Evolutionary conservation across 2,329 filamentous ascomycete species (phyloP), one percentile per base, ranked within the genome.

Genomic region (Triangularia verruculosa): DNA sequence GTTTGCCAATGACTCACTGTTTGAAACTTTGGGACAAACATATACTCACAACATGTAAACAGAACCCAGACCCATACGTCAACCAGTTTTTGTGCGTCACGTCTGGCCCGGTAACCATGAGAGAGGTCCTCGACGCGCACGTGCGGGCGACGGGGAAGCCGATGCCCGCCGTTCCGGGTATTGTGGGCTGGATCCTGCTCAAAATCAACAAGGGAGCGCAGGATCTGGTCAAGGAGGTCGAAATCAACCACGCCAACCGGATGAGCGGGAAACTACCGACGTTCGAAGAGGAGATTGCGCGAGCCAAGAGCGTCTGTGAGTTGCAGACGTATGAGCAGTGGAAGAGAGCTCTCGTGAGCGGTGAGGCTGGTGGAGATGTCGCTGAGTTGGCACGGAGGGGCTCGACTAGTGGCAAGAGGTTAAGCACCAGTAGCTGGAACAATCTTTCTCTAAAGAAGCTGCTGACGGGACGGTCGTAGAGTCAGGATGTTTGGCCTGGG

Each of bases 31-130:
- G 13, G 34, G 24, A 8, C 13, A 3, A 13, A 7, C 22, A 30
- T 3, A 11, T 11, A 39, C 63, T 61, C 22, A 61, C 30, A 34
- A 15, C 12, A 6, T 17, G n/a, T 9, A 24, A 43, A 24, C 53
- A 66, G 62, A 61, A 66, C 43, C 60, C 61, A 57, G 54, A 61
- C 22, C 53, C 24, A 34, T 66, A 64, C 32, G 3, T 66, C 27
- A 57, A 63, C 59, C 63, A 61, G 25, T 58, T 47, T 17, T 25
- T 66, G 4, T 53, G 43, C 43, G 34, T 63, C 32, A 64, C 62
- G 12, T 64, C 65, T 9, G 65, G 62, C 8, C n/a, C 62, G 25
- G 22, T 60, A 4, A 66, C 65, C 4, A 62, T 64, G 51, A n/a
- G 32, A 7, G 53, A 66, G 27, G 51, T 66, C 11, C 47, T 57